A percentile compares a stretch with the other conserved stretches of the same genome.
These are phyloP conservation scores for Aspergillus sclerotialis DNA, from an alignment of 2,329 filamentous ascomycete species.

Conservation along the genomic window DNA sequence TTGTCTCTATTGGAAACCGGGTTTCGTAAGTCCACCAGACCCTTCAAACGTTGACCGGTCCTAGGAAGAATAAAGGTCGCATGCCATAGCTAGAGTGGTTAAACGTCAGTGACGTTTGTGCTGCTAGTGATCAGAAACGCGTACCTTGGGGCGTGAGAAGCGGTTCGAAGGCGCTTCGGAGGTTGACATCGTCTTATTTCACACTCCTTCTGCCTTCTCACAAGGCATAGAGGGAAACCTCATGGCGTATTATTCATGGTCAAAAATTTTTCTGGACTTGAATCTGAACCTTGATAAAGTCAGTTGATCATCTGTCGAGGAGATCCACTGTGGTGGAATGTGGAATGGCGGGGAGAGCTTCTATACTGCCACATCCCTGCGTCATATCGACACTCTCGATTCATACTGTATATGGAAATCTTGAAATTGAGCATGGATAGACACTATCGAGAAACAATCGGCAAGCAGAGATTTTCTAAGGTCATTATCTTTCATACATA, in stretches of 20 bases:
- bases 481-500: too few species aligned
- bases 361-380: too few species aligned
- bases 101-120: conserved; percentile 4
- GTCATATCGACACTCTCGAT: too few species aligned
- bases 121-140: conserved; percentile 2
- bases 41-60: conserved; percentile 77
- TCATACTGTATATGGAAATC: too few species aligned
- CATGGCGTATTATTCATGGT: too few species aligned
- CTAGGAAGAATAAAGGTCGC: conserved; percentile 80
- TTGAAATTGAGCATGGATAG: too few species aligned
- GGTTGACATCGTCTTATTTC: conserved; percentile 20
- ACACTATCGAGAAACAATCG: not conserved
- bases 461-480: not conserved
- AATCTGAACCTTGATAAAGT: too few species aligned
- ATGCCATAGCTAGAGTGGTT: conserved; percentile 58
- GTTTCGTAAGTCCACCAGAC: conserved; percentile 68
- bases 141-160: conserved; percentile 27
- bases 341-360: too few species aligned
- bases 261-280: too few species aligned
- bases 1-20: conserved; percentile 16
- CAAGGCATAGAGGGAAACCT: not conserved
- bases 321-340: too few species aligned
- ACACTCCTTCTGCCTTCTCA: conserved; percentile 8
- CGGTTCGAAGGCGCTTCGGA: conserved; percentile 22
- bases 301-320: too few species aligned